Evolutionary conservation across 2,329 filamentous ascomycete genomes (phyloP).

Genomic region (Aspergillus ruber): DNA sequence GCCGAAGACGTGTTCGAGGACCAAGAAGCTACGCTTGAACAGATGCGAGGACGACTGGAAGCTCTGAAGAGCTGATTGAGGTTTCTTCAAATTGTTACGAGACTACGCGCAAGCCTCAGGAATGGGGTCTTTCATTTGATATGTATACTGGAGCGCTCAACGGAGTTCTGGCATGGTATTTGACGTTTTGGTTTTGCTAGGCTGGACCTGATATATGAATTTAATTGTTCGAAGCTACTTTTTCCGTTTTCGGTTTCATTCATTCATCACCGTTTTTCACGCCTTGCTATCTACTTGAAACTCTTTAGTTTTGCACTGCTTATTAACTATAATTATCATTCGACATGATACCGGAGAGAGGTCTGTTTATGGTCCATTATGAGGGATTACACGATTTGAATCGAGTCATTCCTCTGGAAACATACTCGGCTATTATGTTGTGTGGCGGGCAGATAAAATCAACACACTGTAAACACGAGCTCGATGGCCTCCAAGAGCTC

Average conservation of each 20-base stretch:
- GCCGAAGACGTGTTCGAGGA: slow-evolving; percentile 72
- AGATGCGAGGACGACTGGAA: slow-evolving; percentile 89
- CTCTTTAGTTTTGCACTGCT: too few species aligned
- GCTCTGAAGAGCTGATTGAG: slow-evolving; percentile 73
- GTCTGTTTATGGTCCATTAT: too few species aligned
- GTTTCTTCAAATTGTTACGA: not conserved
- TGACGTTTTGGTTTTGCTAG: not conserved
- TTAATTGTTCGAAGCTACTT: not conserved
- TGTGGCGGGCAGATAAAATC: too few species aligned
- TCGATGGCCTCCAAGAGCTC: too few species aligned
- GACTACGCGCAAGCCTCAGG: slow-evolving; percentile 3
- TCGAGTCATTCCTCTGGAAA: too few species aligned
- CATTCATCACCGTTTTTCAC: too few species aligned
- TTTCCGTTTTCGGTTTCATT: not conserved
- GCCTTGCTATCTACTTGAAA: too few species aligned
- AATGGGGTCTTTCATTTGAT: not conserved
- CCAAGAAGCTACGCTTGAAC: slow-evolving; percentile 81
- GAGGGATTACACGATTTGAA: too few species aligned
- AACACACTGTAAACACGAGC: too few species aligned
- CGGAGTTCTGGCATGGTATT: not conserved
- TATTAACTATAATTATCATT: too few species aligned
- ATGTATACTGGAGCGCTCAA: not conserved
- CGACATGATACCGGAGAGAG: too few species aligned
- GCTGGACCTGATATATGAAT: not conserved
- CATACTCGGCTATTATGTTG: too few species aligned